These are phyloP conservation scores for Elymus sibiricus DNA, from an alignment of 176 grass and related monocot species.

Conservation along the genomic window DNA sequence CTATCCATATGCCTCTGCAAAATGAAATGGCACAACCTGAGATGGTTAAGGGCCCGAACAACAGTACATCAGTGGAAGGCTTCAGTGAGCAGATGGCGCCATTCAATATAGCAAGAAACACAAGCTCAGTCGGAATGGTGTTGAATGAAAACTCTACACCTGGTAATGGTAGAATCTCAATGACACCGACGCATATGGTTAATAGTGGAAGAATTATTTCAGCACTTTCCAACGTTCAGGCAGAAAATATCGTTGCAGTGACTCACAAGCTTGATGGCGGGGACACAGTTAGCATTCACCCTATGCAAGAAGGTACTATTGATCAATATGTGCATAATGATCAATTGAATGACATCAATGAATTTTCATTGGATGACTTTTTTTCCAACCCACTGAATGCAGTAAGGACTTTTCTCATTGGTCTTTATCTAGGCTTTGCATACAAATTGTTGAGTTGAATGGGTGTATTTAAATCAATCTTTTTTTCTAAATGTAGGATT, in stretches of 20 bases:
- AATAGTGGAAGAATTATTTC: constrained; percentile 20
- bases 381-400: too few species aligned
- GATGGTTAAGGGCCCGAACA: not conserved
- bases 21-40: not conserved
- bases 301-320: not conserved
- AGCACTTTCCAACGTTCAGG: constrained; percentile 2
- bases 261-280: not conserved
- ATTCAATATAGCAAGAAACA: constrained; percentile 15
- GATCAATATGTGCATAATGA: not conserved
- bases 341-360: not conserved
- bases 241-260: not conserved
- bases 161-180: not conserved
- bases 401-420: too few species aligned
- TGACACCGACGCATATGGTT: not conserved
- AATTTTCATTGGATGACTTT: too few species aligned
- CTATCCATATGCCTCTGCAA: not conserved
- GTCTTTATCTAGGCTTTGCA: too few species aligned
- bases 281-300: not conserved
- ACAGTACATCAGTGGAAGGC: not conserved
- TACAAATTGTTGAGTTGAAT: too few species aligned
- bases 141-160: not conserved
- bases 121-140: not conserved
- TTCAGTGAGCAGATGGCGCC: not conserved
- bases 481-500: too few species aligned
- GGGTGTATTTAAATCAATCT: too few species aligned